Evolutionary conservation across 169 alveolate genomes (phyloP).

Genomic region (Ophryocystis elektroscirrha): DNA sequence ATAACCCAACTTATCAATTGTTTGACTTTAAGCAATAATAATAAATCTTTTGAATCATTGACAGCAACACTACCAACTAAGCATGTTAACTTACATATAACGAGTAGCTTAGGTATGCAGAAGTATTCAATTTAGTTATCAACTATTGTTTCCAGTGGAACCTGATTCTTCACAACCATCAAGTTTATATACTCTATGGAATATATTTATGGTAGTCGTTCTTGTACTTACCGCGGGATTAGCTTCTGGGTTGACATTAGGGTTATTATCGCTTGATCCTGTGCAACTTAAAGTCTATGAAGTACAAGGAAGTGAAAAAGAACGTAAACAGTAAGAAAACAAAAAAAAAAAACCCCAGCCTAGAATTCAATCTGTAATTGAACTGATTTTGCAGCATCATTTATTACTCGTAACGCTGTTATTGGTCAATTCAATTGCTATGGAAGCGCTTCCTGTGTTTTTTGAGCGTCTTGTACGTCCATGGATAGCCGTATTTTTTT

Average conservation of each 20-base stretch:
- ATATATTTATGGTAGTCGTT: neutral
- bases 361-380: too few relatives aligned
- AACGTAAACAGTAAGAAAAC: too few relatives aligned
- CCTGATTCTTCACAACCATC: too few relatives aligned
- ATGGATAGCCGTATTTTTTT: constrained; percentile 42
- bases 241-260: constrained; percentile 26
- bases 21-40: too few relatives aligned
- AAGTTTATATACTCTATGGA: too few relatives aligned
- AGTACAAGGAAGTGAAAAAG: constrained; percentile 40
- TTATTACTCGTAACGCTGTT: constrained; percentile 51
- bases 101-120: too few relatives aligned
- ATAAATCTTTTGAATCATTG: too few relatives aligned
- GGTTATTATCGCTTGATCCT: constrained; percentile 52
- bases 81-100: too few relatives aligned
- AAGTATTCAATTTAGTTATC: too few relatives aligned
- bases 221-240: neutral
- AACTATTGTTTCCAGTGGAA: too few relatives aligned
- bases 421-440: constrained; percentile 50
- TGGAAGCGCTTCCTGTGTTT: constrained; percentile 62
- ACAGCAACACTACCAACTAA: too few relatives aligned
- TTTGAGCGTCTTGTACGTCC: constrained; percentile 50
- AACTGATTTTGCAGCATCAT: constrained; percentile 49
- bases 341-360: constrained; percentile 37
- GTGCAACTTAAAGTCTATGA: constrained; percentile 42
- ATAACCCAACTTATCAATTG: too few relatives aligned